Evolutionary conservation across 2,329 filamentous ascomycete species (phyloP), one percentile per base, ranked within the genome.

Genomic region (Calonectria henricotiae): DNA sequence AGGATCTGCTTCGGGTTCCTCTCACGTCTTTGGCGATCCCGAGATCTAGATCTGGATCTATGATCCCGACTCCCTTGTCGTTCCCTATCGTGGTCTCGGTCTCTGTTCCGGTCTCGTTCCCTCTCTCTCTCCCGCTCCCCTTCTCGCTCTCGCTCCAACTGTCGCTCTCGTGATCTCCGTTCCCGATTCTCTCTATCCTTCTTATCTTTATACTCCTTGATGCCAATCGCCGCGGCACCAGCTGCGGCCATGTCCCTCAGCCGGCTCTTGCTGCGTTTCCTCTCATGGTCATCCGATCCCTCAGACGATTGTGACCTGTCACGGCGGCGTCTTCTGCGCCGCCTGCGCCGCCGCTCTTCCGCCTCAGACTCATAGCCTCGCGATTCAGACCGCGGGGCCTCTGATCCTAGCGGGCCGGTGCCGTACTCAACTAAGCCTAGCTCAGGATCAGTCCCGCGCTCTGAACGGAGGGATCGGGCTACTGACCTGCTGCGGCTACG

Each of bases 381-480:
- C 44, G 76, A 79, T 30, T 76, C 74, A 55, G 80, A 79, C 72
- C 81, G 78, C 58, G 79, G 81, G 74, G 25, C 64, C 25, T 51
- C 47, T 30, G 82, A 80, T 70, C 81, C 82, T 73, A 92, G 85
- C 76, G 89, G 89, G 74, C 87, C 85, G 79, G 84, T 85, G 75
- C 90, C 90, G 85, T 92, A 92, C 81, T 91, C 88, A 87, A 92
- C 89, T 86, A 91, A 86, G 84, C 89, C 90, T 90, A 91, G 84
- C 84, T 90, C 89, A 85, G 86, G 87, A 89, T 91, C 89, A 91
- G 88, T 86, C 80, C 82, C 82, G 79, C 83, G 82, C 80, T 87
- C 85, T 76, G 85, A 85, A 83, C 85, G 82, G 81, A 81, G 82
- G 83, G 84, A 83, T 83, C 83, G 82, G 83, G 85, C 83, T 78